Evolutionary conservation across 352 stramenopile species (phyloP).

Genomic region (Globisporangium nagaii): DNA sequence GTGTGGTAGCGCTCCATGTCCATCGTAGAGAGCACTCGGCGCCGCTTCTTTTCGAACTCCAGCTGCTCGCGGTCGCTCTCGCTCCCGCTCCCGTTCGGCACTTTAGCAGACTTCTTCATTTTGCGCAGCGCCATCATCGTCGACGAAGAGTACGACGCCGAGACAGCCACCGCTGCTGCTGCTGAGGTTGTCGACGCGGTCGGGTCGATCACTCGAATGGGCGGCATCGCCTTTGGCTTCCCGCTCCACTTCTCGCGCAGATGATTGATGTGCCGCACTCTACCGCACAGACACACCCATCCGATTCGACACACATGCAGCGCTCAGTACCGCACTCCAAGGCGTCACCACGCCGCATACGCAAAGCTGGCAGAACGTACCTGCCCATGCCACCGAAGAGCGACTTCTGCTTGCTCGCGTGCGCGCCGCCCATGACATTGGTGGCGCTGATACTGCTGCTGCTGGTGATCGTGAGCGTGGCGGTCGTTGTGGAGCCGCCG

Average conservation of each 20-base stretch:
- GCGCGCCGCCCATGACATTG: constrained; percentile 3
- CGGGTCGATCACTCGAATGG: not conserved
- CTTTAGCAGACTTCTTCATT: constrained; percentile 4
- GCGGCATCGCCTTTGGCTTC: constrained; percentile 9
- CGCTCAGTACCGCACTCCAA: not conserved
- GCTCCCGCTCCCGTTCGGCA: constrained; percentile 12
- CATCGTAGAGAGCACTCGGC: constrained; percentile 18
- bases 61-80: constrained; percentile 7
- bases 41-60: constrained; percentile 1
- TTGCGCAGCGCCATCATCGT: constrained; percentile 4
- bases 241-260: constrained; percentile 44
- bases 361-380: constrained; percentile 5
- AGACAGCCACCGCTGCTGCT: not conserved
- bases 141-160: constrained; percentile 10
- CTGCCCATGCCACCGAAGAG: constrained; percentile 43
- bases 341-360: not conserved
- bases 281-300: constrained; percentile 1
- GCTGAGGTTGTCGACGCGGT: not conserved
- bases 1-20: constrained; percentile 44
- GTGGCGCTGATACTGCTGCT: constrained; percentile 5
- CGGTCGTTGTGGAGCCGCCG: not conserved
- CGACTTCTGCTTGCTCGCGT: constrained; percentile 27
- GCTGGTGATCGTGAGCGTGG: constrained; percentile 3
- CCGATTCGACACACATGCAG: not conserved
- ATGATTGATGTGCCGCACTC: constrained; percentile 50